Evolutionary conservation across 768 basidiomycete genomes (phyloP).

Genomic region (Crucibulum laeve): DNA sequence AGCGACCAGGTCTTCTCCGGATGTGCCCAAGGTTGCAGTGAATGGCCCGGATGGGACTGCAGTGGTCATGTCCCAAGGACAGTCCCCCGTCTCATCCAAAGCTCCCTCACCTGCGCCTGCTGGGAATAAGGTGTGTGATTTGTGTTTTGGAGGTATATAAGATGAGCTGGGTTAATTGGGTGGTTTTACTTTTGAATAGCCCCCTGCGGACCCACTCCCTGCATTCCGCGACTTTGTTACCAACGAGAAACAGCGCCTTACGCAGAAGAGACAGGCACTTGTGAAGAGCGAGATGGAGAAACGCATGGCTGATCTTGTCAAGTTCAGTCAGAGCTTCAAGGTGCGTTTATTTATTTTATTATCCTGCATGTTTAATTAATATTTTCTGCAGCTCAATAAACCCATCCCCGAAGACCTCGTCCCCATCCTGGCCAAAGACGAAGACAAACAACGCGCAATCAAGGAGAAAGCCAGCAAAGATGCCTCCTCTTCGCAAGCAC

Average conservation of each 20-base stretch:
- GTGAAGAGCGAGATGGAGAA: conserved; percentile 94
- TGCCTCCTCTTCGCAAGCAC: conserved; percentile 60
- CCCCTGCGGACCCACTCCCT: conserved; percentile 70
- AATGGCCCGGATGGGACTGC: conserved; percentile 74
- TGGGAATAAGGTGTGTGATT: conserved; percentile 35
- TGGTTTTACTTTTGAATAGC: no score
- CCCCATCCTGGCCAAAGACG: conserved; percentile 89
- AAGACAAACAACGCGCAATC: conserved; percentile 83
- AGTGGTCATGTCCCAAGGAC: conserved; percentile 34
- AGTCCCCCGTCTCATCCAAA: conserved; percentile 46
- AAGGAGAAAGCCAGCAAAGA: conserved; percentile 72
- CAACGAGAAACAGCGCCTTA: conserved; percentile 83
- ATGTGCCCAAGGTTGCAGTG: conserved; percentile 70
- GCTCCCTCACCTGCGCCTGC: conserved; percentile 60
- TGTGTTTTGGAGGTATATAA: conserved; percentile 3
- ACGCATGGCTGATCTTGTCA: conserved; percentile 86
- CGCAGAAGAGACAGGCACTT: conserved; percentile 85
- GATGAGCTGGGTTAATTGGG: no score
- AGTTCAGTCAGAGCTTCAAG: conserved; percentile 94
- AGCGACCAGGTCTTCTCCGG: conserved; percentile 15
- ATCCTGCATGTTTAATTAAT: background rate
- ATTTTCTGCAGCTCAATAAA: conserved; percentile 68
- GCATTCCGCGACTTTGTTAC: conserved; percentile 93
- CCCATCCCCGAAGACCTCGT: conserved; percentile 95
- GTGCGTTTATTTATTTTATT: conserved; percentile 33